These are phyloP conservation scores for Prinsepia uniflora DNA, from an alignment of 306 rosid species.

Conservation along the genomic window DNA sequence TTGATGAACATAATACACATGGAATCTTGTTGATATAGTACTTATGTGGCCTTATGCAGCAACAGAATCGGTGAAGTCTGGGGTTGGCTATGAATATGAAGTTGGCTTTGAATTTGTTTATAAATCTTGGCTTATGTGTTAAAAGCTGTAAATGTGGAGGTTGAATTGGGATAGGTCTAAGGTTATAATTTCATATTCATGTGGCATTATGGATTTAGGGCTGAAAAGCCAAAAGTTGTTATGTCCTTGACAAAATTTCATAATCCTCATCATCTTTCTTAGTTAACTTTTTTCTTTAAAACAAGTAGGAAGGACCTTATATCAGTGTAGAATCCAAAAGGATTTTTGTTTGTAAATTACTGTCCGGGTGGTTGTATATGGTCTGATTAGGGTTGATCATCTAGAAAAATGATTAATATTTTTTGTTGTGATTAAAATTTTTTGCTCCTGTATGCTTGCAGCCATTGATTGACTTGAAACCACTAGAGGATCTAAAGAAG, in stretches of 20 bases:
- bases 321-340: not conserved
- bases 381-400: no score
- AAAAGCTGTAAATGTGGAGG: not conserved
- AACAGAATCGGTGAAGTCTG: no score
- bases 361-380: not conserved
- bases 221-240: not conserved
- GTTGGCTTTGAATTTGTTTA: not conserved
- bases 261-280: no score
- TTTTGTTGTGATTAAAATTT: not conserved
- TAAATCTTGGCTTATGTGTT: not conserved
- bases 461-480: constrained; percentile 73
- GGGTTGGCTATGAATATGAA: not conserved
- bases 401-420: not conserved
- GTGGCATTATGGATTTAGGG: not conserved
- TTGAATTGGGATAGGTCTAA: not conserved
- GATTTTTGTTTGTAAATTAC: not conserved
- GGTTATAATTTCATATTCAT: not conserved
- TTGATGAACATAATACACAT: no score
- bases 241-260: no score
- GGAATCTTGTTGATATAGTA: no score
- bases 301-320: not conserved
- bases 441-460: constrained; percentile 39
- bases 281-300: not conserved
- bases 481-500: constrained; percentile 67
- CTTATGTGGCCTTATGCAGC: no score